phyloP scores from a whole-genome alignment of 257 asterid species.

The Knoxia roxburghii region DNA sequence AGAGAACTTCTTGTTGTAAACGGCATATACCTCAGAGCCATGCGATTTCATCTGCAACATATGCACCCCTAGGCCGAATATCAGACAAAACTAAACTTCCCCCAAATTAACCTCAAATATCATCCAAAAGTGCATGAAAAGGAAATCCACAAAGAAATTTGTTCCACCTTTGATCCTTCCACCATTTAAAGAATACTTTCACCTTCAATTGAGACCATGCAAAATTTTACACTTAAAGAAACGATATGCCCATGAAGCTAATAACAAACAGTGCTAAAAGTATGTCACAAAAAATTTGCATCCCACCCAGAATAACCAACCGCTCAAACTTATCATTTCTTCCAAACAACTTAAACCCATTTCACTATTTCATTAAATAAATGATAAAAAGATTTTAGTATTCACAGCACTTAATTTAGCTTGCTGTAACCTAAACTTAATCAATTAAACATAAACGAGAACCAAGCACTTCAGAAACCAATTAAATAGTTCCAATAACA shows the following conservation, averaged over 20 bases:
- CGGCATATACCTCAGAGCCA: slow-evolving; percentile 46
- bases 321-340: no score
- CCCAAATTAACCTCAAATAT: not conserved
- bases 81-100: not conserved
- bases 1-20: slow-evolving; percentile 60
- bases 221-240: not conserved
- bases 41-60: slow-evolving; percentile 47
- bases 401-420: not conserved
- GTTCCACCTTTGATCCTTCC: not conserved
- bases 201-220: not conserved
- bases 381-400: no score
- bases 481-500: not conserved
- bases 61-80: not conserved
- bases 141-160: not conserved
- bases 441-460: not conserved
- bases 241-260: not conserved
- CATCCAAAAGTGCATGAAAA: not conserved
- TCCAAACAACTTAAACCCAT: not conserved
- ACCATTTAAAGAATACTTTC: not conserved
- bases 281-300: not conserved
- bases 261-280: not conserved
- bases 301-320: not conserved
- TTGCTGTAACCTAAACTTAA: not conserved
- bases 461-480: not conserved
- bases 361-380: no score